Conservation (phyloP, 495 filamentous ascomycete genomes). For the Penicillium arizonense region DNA sequence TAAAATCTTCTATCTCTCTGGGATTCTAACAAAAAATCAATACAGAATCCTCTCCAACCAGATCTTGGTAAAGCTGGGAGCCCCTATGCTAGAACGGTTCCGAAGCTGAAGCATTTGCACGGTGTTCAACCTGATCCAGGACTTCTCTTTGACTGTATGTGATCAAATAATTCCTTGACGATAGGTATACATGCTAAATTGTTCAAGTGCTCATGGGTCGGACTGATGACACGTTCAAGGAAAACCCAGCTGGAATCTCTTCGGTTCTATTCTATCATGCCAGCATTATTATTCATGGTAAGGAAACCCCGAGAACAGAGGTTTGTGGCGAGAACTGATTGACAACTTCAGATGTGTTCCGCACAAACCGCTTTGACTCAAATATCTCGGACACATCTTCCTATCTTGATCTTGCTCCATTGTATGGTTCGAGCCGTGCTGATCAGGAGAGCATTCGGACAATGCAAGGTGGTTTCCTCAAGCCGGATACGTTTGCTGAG, state of each 20-base stretch:
- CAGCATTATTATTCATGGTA: conserved; percentile 48
- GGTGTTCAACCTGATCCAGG: conserved; percentile 6
- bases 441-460: too few relatives aligned
- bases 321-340: too few relatives aligned
- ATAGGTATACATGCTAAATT: too few relatives aligned
- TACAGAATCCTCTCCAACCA: conserved; percentile 24
- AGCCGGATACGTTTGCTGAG: too few relatives aligned
- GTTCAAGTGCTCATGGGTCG: conserved; percentile 7
- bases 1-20: too few relatives aligned
- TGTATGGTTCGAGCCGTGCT: conserved; percentile 43
- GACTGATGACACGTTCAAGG: conserved; percentile 8
- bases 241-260: conserved; percentile 28
- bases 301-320: background rate
- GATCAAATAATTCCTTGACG: too few relatives aligned
- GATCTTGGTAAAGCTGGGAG: conserved; percentile 47
- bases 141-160: too few relatives aligned
- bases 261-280: conserved; percentile 49
- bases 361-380: too few relatives aligned
- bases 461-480: too few relatives aligned
- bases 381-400: conserved; percentile 42
- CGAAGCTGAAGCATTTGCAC: conserved; percentile 7
- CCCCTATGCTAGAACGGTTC: conserved; percentile 32
- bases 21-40: too few relatives aligned
- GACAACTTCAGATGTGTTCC: too few relatives aligned
- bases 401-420: conserved; percentile 54